Conservation (phyloP, 129 eudicot genomes). For the Centaurea solstitialis region DNA sequence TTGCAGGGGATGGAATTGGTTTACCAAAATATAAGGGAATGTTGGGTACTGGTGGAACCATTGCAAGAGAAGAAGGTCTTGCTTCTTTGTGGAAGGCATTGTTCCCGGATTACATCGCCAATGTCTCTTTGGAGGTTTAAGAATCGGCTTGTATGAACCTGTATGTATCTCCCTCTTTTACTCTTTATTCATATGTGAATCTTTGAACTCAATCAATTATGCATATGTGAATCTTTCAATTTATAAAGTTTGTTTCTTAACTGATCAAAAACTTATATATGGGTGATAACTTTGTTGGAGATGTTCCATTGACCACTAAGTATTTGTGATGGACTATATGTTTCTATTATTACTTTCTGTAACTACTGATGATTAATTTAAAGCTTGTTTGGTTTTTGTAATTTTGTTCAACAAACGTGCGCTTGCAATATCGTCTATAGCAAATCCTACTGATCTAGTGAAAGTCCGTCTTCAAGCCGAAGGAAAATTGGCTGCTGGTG, state of each 20-base stretch:
- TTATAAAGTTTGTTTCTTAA: slow-evolving; percentile 4
- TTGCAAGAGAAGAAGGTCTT: slow-evolving; percentile 87
- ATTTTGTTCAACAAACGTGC: slow-evolving; percentile 48
- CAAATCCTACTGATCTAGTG: slow-evolving; percentile 86
- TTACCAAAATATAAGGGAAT: slow-evolving; percentile 77
- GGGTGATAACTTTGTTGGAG: slow-evolving; percentile 73
- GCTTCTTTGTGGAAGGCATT: slow-evolving; percentile 87
- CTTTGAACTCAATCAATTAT: not conserved
- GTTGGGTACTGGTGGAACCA: slow-evolving; percentile 84
- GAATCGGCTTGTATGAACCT: slow-evolving; percentile 93
- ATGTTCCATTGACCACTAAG: slow-evolving; percentile 67
- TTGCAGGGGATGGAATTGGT: slow-evolving; percentile 58
- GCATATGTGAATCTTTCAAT: not conserved
- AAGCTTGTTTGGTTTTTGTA: not conserved
- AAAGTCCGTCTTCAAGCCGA: slow-evolving; percentile 93
- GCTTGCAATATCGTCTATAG: slow-evolving; percentile 62
- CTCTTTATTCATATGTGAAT: not conserved
- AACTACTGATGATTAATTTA: not conserved
- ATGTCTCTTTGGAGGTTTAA: too few relatives aligned
- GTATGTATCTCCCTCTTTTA: slow-evolving; percentile 28
- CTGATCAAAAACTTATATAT: slow-evolving; percentile 77
- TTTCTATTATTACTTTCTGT: not conserved
- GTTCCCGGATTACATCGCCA: slow-evolving; percentile 93
- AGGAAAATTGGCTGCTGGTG: slow-evolving; percentile 79
- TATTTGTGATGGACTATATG: not conserved